Evolutionary conservation across 805 yeast genomes (phyloP).

Genomic region (Cephaloascus albidus): DNA sequence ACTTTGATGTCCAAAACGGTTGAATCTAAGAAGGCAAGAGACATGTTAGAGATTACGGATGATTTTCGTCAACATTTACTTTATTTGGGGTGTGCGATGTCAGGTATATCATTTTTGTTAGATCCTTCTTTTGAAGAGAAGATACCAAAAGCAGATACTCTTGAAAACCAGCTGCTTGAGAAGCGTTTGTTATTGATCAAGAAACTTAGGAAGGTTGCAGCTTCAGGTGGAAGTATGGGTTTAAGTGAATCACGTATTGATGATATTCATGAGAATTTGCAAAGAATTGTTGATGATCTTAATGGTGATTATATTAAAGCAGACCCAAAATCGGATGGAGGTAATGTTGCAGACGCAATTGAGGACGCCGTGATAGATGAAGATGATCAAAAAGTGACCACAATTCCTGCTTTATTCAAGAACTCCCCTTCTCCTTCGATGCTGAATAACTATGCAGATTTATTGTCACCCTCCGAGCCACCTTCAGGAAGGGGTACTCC

Average conservation of each 20-base stretch:
- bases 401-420: neutral
- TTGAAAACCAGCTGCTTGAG: conserved; percentile 20
- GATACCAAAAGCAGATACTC: conserved; percentile 24
- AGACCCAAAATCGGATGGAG: conserved; percentile 6
- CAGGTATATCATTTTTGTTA: conserved; percentile 64
- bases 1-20: conserved; percentile 14
- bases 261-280: conserved; percentile 21
- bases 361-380: conserved; percentile 1
- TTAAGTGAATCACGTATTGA: conserved; percentile 13
- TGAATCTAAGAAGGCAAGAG: conserved; percentile 7
- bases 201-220: conserved; percentile 18
- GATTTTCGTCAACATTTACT: conserved; percentile 44
- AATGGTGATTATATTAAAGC: conserved; percentile 8
- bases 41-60: conserved; percentile 33
- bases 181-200: conserved; percentile 22
- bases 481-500: conserved; percentile 21
- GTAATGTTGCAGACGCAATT: conserved; percentile 9
- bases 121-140: conserved; percentile 60
- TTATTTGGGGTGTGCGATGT: conserved; percentile 47
- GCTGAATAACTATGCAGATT: no score
- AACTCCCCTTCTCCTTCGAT: neutral
- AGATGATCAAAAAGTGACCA: neutral
- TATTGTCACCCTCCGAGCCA: conserved; percentile 3
- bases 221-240: neutral
- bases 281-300: conserved; percentile 21